Conservation (phyloP, 768 basidiomycete genomes). For the Leccinellum luteum region DNA sequence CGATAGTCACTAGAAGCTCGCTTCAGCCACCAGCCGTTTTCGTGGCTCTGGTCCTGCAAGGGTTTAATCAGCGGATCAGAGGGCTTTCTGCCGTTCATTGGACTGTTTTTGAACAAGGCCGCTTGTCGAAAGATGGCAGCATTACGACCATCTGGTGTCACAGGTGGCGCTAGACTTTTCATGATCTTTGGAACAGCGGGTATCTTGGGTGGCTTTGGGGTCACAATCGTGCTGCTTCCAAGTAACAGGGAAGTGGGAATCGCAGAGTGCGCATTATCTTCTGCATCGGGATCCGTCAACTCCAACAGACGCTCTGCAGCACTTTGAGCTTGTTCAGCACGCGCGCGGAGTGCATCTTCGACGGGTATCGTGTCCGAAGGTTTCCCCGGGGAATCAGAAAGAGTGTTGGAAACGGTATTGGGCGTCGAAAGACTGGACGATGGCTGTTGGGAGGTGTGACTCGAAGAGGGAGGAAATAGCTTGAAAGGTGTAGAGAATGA, state of each 20-base stretch:
- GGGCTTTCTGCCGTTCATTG: constrained; percentile 49
- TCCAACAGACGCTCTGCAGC: constrained; percentile 87
- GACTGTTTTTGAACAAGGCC: constrained; percentile 80
- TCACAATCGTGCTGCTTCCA: constrained; percentile 36
- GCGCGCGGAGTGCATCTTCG: constrained; percentile 82
- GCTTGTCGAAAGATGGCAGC: constrained; percentile 67
- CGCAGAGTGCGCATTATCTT: constrained; percentile 46
- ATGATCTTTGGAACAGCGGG: constrained; percentile 34
- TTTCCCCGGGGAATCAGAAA: constrained; percentile 52
- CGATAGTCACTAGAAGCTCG: constrained; percentile 60
- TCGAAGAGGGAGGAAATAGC: constrained; percentile 39
- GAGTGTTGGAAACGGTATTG: constrained; percentile 53
- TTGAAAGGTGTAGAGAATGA: constrained; percentile 73
- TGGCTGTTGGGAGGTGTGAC: constrained; percentile 40
- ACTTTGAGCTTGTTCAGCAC: constrained; percentile 92
- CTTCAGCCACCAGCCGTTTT: constrained; percentile 84
- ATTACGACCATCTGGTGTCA: constrained; percentile 64
- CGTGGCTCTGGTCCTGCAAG: constrained; percentile 62
- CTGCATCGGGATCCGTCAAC: constrained; percentile 77
- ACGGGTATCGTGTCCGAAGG: constrained; percentile 50
- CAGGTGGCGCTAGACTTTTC: constrained; percentile 40
- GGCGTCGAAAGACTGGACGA: constrained; percentile 53
- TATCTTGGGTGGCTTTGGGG: constrained; percentile 39
- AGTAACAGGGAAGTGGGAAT: constrained; percentile 56
- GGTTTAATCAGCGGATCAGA: constrained; percentile 66